These are phyloP conservation scores for Wickerhamomyces mucosus DNA, from an alignment of 805 yeast species.

Conservation along the genomic window DNA sequence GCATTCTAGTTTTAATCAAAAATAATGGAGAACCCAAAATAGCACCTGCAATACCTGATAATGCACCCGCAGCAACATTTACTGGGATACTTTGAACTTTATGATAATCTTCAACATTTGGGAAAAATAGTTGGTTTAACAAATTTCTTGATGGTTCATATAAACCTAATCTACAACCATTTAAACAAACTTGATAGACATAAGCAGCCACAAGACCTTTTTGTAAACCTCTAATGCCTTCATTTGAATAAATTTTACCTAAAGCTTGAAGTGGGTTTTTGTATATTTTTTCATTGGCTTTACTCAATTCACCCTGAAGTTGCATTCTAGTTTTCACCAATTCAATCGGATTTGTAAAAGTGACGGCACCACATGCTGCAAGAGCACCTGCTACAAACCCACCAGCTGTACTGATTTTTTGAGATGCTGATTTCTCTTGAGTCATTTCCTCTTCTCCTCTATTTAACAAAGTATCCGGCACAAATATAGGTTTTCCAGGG, in stretches of 20 bases:
- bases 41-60: constrained; percentile 87
- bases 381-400: constrained; percentile 86
- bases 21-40: constrained; percentile 85
- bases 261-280: constrained; percentile 84
- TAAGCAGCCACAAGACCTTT: constrained; percentile 88
- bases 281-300: constrained; percentile 46
- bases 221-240: constrained; percentile 83
- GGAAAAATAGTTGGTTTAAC: constrained; percentile 45
- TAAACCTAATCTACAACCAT: constrained; percentile 90
- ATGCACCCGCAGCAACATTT: constrained; percentile 72
- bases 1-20: constrained; percentile 93
- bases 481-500: too few relatives aligned
- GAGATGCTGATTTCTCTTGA: constrained; percentile 37
- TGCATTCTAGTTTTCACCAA: constrained; percentile 94
- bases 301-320: constrained; percentile 82
- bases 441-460: too few relatives aligned
- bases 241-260: constrained; percentile 58
- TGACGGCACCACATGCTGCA: constrained; percentile 97
- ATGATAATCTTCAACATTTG: constrained; percentile 36
- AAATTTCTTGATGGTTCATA: constrained; percentile 77
- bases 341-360: constrained; percentile 93
- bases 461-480: too few relatives aligned
- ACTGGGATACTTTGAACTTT: constrained; percentile 40
- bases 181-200: constrained; percentile 79
- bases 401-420: constrained; percentile 54